A percentile compares a stretch with the other conserved stretches of the same genome.
These are phyloP conservation scores for Cyberlindnera subsufficiens DNA, from an alignment of 805 yeast species.

Conservation along the genomic window DNA sequence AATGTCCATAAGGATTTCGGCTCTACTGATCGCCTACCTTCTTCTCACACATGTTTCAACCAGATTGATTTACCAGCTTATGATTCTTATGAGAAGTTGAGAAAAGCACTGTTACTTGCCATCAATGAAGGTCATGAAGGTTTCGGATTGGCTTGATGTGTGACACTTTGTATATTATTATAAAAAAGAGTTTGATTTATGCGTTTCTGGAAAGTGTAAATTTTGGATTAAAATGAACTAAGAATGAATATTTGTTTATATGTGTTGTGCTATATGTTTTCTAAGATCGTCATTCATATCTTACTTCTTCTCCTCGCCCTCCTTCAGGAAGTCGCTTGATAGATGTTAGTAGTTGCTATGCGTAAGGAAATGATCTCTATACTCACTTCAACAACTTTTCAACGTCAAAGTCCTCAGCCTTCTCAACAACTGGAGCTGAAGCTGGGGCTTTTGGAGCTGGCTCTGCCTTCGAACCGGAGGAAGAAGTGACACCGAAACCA, in stretches of 20 bases:
- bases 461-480: conserved; percentile 18
- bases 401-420: conserved; percentile 27
- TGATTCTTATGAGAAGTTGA: conserved; percentile 77
- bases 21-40: conserved; percentile 77
- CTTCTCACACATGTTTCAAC: conserved; percentile 96
- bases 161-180: not conserved
- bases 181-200: not conserved
- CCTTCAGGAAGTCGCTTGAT: conserved; percentile 25
- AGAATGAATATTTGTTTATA: not conserved
- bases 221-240: not conserved
- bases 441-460: conserved; percentile 15
- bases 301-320: conserved; percentile 16
- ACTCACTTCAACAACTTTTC: conserved; percentile 25
- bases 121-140: conserved; percentile 95
- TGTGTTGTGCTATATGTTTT: not conserved
- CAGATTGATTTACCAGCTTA: conserved; percentile 93
- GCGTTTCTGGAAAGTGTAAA: not conserved
- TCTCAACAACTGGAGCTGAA: conserved; percentile 19
- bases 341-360: conserved; percentile 3
- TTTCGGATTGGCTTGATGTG: conserved; percentile 69
- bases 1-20: conserved; percentile 89
- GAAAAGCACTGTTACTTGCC: conserved; percentile 77
- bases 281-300: not conserved
- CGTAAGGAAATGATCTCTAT: not conserved
- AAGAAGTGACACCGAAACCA: conserved; percentile 24